phyloP scores from a whole-genome alignment of 2,329 filamentous ascomycete species.

The Triangularia verruculosa region DNA sequence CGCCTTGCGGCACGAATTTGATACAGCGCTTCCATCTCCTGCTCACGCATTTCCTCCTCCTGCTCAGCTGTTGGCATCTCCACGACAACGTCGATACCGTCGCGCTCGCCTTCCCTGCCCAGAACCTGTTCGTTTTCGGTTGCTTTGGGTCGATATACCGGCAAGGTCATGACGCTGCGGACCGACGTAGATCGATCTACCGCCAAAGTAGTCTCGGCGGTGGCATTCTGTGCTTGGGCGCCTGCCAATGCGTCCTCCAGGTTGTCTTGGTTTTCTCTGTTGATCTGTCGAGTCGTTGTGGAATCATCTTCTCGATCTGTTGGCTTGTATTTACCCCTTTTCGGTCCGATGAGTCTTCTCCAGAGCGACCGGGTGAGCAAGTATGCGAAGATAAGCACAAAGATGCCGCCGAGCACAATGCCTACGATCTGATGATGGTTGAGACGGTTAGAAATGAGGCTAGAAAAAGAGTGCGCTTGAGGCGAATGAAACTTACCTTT shows the following conservation, averaged over 20 bases:
- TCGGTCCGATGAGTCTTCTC: neutral
- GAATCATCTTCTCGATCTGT: constrained; percentile 16
- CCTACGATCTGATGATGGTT: constrained; percentile 11
- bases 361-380: constrained; percentile 10
- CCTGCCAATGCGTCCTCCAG: constrained; percentile 23
- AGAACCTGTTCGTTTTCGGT: constrained; percentile 77
- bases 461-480: neutral
- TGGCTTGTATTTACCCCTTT: constrained; percentile 10
- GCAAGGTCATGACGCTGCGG: constrained; percentile 90
- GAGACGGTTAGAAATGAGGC: neutral
- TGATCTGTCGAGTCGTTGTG: constrained; percentile 16
- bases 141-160: constrained; percentile 73
- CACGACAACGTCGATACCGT: constrained; percentile 84
- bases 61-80: constrained; percentile 80
- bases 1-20: constrained; percentile 80
- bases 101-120: constrained; percentile 85
- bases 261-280: constrained; percentile 15
- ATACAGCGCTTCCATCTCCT: constrained; percentile 90
- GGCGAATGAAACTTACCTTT: neutral
- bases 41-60: constrained; percentile 73
- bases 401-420: constrained; percentile 9
- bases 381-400: neutral
- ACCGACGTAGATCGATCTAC: constrained; percentile 83
- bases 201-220: constrained; percentile 30
- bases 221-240: constrained; percentile 10